A percentile compares a stretch with the other conserved stretches of the same genome.
Evolutionary conservation across 2,329 filamentous ascomycete species (phyloP).

Genomic region (Clathrospora elynae): DNA sequence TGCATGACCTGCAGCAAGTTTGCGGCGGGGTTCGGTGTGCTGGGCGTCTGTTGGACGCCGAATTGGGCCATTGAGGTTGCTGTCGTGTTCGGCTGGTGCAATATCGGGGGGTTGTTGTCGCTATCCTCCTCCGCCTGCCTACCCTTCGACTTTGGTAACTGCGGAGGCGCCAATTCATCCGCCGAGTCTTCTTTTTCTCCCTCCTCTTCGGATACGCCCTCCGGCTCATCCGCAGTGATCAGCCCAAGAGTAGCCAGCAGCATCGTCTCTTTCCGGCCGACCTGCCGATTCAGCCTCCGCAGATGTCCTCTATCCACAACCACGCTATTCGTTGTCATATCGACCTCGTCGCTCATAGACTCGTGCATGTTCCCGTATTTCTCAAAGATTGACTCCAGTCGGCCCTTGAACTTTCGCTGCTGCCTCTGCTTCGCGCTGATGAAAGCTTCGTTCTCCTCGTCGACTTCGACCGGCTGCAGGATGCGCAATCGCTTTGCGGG

Average conservation of each 20-base stretch:
- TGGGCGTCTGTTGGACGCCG: constrained; percentile 11
- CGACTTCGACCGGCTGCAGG: constrained; percentile 43
- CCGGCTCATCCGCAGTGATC: constrained; percentile 42
- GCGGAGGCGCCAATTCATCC: constrained; percentile 41
- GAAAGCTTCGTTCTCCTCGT: constrained; percentile 44
- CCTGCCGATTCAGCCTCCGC: constrained; percentile 55
- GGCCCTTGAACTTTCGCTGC: constrained; percentile 59
- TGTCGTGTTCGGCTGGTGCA: background rate
- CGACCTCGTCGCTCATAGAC: constrained; percentile 85
- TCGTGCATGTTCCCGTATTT: constrained; percentile 87
- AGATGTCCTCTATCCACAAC: constrained; percentile 93
- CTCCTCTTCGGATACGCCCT: constrained; percentile 39
- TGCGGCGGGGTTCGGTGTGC: constrained; percentile 22
- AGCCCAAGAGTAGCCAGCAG: constrained; percentile 32
- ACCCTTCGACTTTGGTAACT: constrained; percentile 15
- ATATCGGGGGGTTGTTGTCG: background rate
- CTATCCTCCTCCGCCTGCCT: constrained; percentile 1
- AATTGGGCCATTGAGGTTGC: constrained; percentile 6
- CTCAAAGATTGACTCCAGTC: constrained; percentile 84
- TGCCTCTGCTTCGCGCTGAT: constrained; percentile 46
- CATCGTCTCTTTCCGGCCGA: constrained; percentile 28
- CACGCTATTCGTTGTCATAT: constrained; percentile 78
- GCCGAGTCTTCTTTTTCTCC: constrained; percentile 21
- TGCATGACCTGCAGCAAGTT: constrained; percentile 31
- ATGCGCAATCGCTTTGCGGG: constrained; percentile 65